Evolutionary conservation across 345 rosid genomes (phyloP), one percentile per base, ranked within the genome.

Genomic region (Dovyalis caffra): DNA sequence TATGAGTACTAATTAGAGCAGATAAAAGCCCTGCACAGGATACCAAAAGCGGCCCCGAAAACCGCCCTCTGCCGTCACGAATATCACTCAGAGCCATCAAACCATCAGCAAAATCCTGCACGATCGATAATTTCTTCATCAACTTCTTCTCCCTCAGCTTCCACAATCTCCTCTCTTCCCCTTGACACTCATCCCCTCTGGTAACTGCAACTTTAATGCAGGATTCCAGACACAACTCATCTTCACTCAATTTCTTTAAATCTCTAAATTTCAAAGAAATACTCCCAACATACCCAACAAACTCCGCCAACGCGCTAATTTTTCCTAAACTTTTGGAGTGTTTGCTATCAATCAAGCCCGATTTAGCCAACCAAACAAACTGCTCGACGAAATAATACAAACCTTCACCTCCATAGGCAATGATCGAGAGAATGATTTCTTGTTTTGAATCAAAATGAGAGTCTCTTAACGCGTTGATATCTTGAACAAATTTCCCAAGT

Each of bases 321-420:
- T 72, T 85, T 66, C 89, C 92, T 74, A 91, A 79, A 73, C 45
- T 75, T 25, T 81, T 85, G 49, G 87, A 65, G 73, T 87, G 87
- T 72, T 80, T 84, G 60, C 65, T 75, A 29, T 92, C 93, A 80
- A 95, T 89, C 53, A 95, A 77, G 1, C 98, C 97, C 7, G 97
- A 85, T 86, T 95, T 95, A 21, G 91, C 82, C 70, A 92, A 77
- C 99, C 99, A 95, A 32, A 91, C 84, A 69, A 94, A 86, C 31
- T 92, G 98, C 75, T 94, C 97, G 2, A 90, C 85, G 75, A 94
- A 94, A 79, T 85, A 90, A 67, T 94, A 90, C 67, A 90, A 57
- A 21, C 97, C 98, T 74, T 94, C 97, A 67, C 98, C 97, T 2
- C 97, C 97, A 70, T 90, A 94, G 2, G 98, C 91, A 68, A 87